These are phyloP conservation scores for Rhypophila decipiens DNA, from an alignment of 495 filamentous ascomycete genomes.

Conservation along the genomic window DNA sequence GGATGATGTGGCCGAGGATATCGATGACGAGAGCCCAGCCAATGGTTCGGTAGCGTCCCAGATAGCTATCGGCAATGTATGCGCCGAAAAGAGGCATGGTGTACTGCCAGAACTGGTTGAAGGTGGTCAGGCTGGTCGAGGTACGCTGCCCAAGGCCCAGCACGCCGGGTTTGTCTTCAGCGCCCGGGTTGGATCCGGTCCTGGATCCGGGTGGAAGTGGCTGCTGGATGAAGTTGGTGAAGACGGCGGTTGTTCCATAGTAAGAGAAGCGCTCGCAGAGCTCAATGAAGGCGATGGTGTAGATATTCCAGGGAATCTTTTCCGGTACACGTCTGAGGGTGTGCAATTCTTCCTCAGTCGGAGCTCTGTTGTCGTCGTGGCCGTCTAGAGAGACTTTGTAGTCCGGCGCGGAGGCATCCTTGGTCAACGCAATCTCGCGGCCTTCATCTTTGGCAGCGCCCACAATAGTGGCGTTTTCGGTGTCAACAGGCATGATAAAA, in stretches of 20 bases:
- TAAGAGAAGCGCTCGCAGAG: conserved; percentile 74
- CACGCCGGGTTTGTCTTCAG: conserved; percentile 54
- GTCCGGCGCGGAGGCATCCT: not conserved
- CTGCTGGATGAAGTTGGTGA: conserved; percentile 54
- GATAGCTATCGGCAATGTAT: conserved; percentile 65
- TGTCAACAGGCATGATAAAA: not conserved
- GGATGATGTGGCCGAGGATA: conserved; percentile 59
- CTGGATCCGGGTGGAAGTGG: conserved; percentile 51
- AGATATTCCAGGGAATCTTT: conserved; percentile 56
- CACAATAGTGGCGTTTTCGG: not conserved
- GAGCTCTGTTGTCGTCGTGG: conserved; percentile 16
- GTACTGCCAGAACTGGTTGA: conserved; percentile 74
- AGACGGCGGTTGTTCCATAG: conserved; percentile 69
- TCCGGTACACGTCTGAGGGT: conserved; percentile 61
- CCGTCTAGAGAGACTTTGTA: not conserved
- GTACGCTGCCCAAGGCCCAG: conserved; percentile 60
- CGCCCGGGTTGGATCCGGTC: conserved; percentile 48
- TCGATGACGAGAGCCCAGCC: conserved; percentile 49
- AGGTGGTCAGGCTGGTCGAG: conserved; percentile 57
- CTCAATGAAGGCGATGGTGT: conserved; percentile 68
- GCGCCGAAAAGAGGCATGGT: conserved; percentile 60
- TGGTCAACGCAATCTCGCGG: not conserved
- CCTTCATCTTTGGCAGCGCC: not conserved
- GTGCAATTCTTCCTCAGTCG: conserved; percentile 54
- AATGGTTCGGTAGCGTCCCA: conserved; percentile 68